phyloP scores from a whole-genome alignment of 352 stramenopile genomes.

The Pythium utonaiense region DNA sequence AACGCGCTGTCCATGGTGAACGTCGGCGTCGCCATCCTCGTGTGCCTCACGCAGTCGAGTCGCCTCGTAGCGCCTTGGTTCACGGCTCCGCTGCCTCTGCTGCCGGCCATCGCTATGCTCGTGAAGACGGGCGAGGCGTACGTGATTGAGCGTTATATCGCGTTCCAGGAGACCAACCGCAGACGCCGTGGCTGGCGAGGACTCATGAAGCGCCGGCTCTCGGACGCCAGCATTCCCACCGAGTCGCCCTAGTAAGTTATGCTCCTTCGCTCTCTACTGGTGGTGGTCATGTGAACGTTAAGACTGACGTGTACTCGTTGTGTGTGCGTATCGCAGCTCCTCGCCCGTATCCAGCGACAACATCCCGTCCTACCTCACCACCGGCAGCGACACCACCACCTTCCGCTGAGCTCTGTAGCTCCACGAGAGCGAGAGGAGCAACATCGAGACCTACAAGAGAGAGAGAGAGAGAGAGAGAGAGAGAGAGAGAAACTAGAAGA shows the following conservation, averaged over 20 bases:
- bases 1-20: conserved; percentile 80
- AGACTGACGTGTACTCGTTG: not conserved
- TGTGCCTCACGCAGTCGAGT: conserved; percentile 57
- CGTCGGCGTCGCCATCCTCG: conserved; percentile 61
- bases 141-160: conserved; percentile 72
- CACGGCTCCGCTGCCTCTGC: conserved; percentile 57
- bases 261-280: not conserved
- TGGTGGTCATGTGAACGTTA: no score
- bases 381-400: not conserved
- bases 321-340: conserved; percentile 3
- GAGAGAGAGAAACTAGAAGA: no score
- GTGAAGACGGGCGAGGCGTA: conserved; percentile 69
- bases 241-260: conserved; percentile 47
- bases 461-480: no score
- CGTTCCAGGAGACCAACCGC: conserved; percentile 73
- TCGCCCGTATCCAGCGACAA: conserved; percentile 10
- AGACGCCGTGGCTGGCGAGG: conserved; percentile 71
- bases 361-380: conserved; percentile 6
- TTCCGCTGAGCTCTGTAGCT: not conserved
- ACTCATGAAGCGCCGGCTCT: conserved; percentile 80
- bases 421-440: not conserved
- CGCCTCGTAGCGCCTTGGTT: conserved; percentile 81
- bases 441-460: no score
- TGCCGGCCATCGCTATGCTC: conserved; percentile 62
- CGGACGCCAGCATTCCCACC: conserved; percentile 66